Evolutionary conservation across 139 green algal genomes (phyloP).

Genomic region (Closterium sp.): DNA sequence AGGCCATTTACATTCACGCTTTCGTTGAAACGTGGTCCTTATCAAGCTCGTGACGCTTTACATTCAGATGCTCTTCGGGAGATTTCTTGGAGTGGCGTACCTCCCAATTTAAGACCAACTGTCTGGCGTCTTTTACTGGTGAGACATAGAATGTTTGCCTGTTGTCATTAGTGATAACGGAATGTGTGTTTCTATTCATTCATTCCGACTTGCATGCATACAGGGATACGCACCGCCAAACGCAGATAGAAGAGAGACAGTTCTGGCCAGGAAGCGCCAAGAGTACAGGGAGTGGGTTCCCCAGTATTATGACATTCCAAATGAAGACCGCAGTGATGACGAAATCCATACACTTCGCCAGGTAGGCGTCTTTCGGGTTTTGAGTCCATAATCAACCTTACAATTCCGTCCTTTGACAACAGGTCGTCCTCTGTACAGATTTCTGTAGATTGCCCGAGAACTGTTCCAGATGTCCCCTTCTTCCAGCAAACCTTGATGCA

Average conservation of each 20-base stretch:
- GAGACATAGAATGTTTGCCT: background rate
- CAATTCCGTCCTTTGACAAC: background rate
- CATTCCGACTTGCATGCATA: background rate
- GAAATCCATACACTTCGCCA: slow-evolving; percentile 79
- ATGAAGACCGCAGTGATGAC: slow-evolving; percentile 71
- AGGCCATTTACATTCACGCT: background rate
- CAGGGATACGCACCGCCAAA: slow-evolving; percentile 86
- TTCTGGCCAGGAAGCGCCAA: slow-evolving; percentile 73
- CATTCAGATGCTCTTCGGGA: slow-evolving; percentile 72
- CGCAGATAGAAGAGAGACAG: slow-evolving; percentile 60
- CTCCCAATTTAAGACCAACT: slow-evolving; percentile 69
- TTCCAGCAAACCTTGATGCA: slow-evolving; percentile 82
- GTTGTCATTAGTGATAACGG: background rate
- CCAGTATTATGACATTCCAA: slow-evolving; percentile 80
- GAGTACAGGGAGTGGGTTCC: slow-evolving; percentile 85
- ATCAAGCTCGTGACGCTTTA: background rate
- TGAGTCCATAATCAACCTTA: background rate
- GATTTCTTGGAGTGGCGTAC: slow-evolving; percentile 86
- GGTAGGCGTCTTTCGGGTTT: slow-evolving; percentile 47
- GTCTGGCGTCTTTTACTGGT: slow-evolving; percentile 88
- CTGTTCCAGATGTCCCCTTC: slow-evolving; percentile 82
- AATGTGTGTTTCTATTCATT: background rate
- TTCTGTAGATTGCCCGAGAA: slow-evolving; percentile 87
- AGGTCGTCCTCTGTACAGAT: slow-evolving; percentile 67
- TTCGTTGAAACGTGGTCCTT: background rate